Evolutionary conservation across 1,139 yeast species (phyloP).

Genomic region (Yamadazyma siamensis): DNA sequence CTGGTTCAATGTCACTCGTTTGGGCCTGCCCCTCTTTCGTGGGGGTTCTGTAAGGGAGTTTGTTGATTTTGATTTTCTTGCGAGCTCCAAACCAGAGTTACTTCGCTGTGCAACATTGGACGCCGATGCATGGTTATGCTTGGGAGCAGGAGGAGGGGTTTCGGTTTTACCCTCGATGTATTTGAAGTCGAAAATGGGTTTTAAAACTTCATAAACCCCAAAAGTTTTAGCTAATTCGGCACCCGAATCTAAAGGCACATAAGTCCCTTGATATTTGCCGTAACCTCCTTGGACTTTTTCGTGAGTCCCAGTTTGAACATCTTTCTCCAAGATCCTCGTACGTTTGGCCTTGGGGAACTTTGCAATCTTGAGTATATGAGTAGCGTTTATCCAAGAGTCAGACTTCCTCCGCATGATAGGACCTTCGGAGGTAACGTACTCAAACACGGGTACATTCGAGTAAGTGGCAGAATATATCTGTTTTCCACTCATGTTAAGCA

Average conservation of each 20-base stretch:
- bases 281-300: conserved; percentile 96
- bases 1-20: conserved; percentile 29
- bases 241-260: conserved; percentile 76
- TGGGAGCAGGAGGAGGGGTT: conserved; percentile 82
- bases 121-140: conserved; percentile 72
- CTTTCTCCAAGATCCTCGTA: conserved; percentile 81
- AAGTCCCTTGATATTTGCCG: conserved; percentile 93
- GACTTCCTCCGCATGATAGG: conserved; percentile 77
- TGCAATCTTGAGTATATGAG: conserved; percentile 85
- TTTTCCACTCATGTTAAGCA: conserved; percentile 22
- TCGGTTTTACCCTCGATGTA: conserved; percentile 54
- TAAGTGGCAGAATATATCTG: conserved; percentile 76
- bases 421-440: conserved; percentile 65
- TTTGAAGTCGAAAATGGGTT: conserved; percentile 65
- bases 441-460: conserved; percentile 76
- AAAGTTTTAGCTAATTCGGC: conserved; percentile 67
- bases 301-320: conserved; percentile 79
- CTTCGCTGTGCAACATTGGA: conserved; percentile 46
- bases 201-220: conserved; percentile 62
- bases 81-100: conserved; percentile 14
- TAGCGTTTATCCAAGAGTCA: conserved; percentile 88
- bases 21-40: conserved; percentile 48
- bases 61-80: conserved; percentile 21
- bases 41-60: conserved; percentile 28
- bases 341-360: conserved; percentile 83